phyloP scores from a whole-genome alignment of 2,329 filamentous ascomycete species.

The Arthroderma sp. region DNA sequence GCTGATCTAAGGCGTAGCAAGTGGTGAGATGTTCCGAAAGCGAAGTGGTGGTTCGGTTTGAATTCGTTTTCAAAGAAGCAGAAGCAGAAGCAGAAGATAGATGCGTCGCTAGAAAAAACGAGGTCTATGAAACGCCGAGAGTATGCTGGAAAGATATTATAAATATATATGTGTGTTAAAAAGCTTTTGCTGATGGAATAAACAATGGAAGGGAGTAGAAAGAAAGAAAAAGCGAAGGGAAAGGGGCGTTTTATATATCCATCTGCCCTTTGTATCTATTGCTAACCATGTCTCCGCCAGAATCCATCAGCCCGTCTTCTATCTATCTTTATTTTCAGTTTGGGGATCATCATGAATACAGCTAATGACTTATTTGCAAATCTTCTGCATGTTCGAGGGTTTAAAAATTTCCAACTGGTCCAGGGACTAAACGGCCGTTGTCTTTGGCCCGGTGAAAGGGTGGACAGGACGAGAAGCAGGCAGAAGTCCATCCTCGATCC shows the following conservation, averaged over 20 bases:
- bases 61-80: background rate
- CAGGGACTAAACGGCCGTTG: background rate
- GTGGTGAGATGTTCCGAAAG: background rate
- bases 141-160: slow-evolving; percentile 1
- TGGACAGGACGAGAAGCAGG: background rate
- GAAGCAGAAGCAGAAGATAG: no score
- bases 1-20: background rate
- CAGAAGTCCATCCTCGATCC: no score
- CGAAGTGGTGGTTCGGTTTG: background rate
- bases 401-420: background rate
- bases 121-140: background rate
- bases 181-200: background rate
- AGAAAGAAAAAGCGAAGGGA: background rate
- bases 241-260: slow-evolving; percentile 2
- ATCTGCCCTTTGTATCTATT: background rate
- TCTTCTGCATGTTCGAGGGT: background rate
- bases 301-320: slow-evolving; percentile 5
- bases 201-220: background rate
- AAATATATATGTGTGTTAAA: background rate
- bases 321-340: background rate
- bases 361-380: background rate
- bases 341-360: slow-evolving; percentile 1
- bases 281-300: background rate
- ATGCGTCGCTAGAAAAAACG: background rate
- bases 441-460: background rate